Percentiles rank a stretch among this genome's conserved stretches.
phyloP scores from a whole-genome alignment of 306 rosid genomes.

The Cucumis hystrix region DNA sequence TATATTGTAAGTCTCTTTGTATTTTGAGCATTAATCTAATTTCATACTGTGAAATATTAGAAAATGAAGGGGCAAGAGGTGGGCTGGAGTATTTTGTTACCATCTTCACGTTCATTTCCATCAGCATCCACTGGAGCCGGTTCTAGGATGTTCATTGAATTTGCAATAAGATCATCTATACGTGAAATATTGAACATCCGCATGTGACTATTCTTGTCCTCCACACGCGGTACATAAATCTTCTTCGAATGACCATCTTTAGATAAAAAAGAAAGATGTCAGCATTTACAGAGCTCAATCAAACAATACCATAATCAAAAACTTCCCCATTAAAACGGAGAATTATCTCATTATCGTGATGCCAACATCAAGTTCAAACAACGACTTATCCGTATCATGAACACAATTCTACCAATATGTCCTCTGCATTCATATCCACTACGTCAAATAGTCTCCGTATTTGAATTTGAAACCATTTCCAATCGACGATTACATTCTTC shows the following conservation, averaged over 20 bases:
- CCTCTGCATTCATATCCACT: neutral
- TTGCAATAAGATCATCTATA: constrained; percentile 71
- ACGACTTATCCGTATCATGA: neutral
- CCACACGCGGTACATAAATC: constrained; percentile 83
- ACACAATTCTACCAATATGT: neutral
- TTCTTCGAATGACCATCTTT: constrained; percentile 32
- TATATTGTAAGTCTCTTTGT: too few relatives aligned
- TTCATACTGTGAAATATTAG: neutral
- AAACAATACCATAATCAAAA: neutral
- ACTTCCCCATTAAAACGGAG: neutral
- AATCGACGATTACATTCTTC: neutral
- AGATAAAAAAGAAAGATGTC: constrained; percentile 13
- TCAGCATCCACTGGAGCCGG: constrained; percentile 64
- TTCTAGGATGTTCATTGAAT: constrained; percentile 86
- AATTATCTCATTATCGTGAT: neutral
- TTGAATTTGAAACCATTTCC: neutral
- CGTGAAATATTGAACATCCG: constrained; percentile 69
- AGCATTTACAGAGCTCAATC: neutral
- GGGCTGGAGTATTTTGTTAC: constrained; percentile 23
- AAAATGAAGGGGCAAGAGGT: constrained; percentile 13
- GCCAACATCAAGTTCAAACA: neutral
- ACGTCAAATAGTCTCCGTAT: neutral
- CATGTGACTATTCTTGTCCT: constrained; percentile 89
- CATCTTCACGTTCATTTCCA: constrained; percentile 84
- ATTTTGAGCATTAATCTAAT: too few relatives aligned